Evolutionary conservation across 2,329 filamentous ascomycete species (phyloP), one percentile per base, ranked within the genome.

Genomic region (Fusarium keratoplasticum): DNA sequence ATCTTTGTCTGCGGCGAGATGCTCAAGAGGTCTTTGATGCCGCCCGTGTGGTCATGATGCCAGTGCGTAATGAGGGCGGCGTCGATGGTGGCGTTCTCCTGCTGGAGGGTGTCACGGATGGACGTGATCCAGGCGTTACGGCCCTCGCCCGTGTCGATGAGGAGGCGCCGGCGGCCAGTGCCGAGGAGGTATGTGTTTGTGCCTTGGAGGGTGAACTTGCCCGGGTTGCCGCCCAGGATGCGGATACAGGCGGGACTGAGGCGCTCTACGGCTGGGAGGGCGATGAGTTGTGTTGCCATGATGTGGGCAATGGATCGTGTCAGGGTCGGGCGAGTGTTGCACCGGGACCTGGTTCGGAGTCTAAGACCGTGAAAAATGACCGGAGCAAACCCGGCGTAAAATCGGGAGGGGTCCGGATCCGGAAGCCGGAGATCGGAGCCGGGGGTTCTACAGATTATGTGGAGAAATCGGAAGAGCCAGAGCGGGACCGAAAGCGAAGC

Each of bases 141-240:
- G 55, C 96, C 96, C 82, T 98, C 93, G 58, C 94, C 96, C 0
- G 95, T 98, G 83, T 99, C 96, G 79, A 99, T 91, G 25, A 99
- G 89, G 67, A 98, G 87, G 11, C 96, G 91, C 8, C 85, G 83
- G 7, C 85, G 81, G 5, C 95, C 96, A 8, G 89, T 91, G 67
- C 96, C 96, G 68, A 99, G 80, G 20, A 99, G 89, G 82, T 99
- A 99, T 36, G 96, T 99, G 82, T 99, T 99, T 76, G 96, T 98
- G 71, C 95, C 92, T 83, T 93, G 90, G 13, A 93, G 84, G 6
- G 89, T 88, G 78, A 91, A 92, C 86, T 97, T 98, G 80, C 94
- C 91, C 14, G 96, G 96, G 83, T 99, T 99, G 10, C 94, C 95
- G 67, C 93, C 96, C 20, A 98, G 87, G 71, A 99, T 94, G 65